Evolutionary conservation across 768 basidiomycete genomes (phyloP).

Genomic region (Suillus discolor): DNA sequence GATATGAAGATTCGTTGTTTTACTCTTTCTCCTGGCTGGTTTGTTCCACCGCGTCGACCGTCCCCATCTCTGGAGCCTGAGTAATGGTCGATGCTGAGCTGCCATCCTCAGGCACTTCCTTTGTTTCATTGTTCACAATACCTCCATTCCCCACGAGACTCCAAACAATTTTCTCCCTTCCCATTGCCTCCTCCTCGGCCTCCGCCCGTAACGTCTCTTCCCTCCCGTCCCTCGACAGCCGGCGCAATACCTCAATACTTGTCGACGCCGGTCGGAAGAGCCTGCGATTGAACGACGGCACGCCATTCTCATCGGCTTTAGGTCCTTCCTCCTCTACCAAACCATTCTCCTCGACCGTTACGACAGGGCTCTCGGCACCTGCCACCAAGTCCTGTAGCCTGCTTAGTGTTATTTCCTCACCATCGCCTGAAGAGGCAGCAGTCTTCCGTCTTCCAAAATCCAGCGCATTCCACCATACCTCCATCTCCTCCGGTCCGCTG

Average conservation of each 20-base stretch:
- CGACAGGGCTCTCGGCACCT: not conserved
- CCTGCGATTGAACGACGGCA: slow-evolving; percentile 23
- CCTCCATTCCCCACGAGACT: slow-evolving; percentile 16
- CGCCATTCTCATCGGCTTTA: not conserved
- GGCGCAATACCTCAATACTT: slow-evolving; percentile 43
- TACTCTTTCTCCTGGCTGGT: not conserved
- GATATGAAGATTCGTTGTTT: not conserved
- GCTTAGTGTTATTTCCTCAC: slow-evolving; percentile 7
- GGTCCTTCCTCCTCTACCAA: slow-evolving; percentile 4
- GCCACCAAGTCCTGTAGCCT: not conserved
- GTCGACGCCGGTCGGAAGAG: slow-evolving; percentile 39
- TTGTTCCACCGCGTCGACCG: not conserved
- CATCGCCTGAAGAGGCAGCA: not conserved
- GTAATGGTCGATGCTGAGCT: not conserved
- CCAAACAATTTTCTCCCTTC: slow-evolving; percentile 50
- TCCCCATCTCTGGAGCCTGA: not conserved
- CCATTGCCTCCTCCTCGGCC: slow-evolving; percentile 36
- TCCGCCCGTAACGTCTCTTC: slow-evolving; percentile 40
- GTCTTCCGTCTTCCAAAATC: slow-evolving; percentile 27
- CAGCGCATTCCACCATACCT: slow-evolving; percentile 32
- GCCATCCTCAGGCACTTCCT: not conserved
- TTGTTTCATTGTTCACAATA: not conserved
- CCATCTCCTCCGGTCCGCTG: slow-evolving; percentile 27
- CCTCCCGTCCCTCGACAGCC: slow-evolving; percentile 49
- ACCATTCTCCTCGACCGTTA: not conserved